phyloP scores from a whole-genome alignment of 345 rosid genomes.

The Durio zibethinus region DNA sequence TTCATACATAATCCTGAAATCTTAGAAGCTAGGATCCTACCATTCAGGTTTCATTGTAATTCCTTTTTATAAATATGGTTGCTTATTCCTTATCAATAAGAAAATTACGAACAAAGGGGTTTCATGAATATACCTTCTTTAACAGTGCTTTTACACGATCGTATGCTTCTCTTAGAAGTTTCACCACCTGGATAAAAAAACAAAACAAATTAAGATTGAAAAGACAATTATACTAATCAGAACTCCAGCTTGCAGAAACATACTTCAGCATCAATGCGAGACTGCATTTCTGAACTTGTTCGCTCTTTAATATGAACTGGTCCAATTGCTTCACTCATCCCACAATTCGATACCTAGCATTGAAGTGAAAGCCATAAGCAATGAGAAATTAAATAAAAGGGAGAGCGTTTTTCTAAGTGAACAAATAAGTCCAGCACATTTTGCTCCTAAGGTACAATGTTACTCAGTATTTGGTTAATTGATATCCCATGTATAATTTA shows the following conservation, averaged over 20 bases:
- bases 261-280: conserved; percentile 95
- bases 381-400: neutral
- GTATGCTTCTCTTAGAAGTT: conserved; percentile 89
- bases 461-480: neutral
- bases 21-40: neutral
- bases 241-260: conserved; percentile 9
- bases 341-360: conserved; percentile 9
- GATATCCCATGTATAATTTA: neutral
- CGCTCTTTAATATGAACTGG: conserved; percentile 93
- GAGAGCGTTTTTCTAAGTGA: neutral
- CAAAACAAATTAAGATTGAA: conserved; percentile 10
- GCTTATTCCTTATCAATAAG: neutral
- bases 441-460: neutral
- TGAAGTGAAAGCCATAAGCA: neutral
- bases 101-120: neutral
- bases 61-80: neutral
- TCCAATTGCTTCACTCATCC: conserved; percentile 34
- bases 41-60: neutral
- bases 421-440: neutral
- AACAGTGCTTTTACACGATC: conserved; percentile 80
- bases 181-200: conserved; percentile 64
- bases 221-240: neutral
- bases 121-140: conserved; percentile 56
- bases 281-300: conserved; percentile 94
- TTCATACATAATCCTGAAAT: neutral